Evolutionary conservation across 208 protist species (phyloP), one percentile per base, ranked within the genome.

Genomic region (Kentomonas sorsogonicus): DNA sequence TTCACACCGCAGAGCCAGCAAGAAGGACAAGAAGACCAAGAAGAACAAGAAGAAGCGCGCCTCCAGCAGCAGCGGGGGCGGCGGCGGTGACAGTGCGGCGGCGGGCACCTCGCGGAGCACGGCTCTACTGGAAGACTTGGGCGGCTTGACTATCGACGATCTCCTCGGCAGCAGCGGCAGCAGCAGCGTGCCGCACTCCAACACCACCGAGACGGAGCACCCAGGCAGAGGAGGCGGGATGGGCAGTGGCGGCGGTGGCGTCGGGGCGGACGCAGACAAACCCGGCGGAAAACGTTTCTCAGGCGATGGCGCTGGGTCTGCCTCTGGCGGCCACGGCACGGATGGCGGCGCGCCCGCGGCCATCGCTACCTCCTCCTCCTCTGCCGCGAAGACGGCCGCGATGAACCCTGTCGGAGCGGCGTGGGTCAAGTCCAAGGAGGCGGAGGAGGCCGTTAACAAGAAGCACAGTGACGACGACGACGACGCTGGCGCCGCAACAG

Each of bases 131-230:
- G 10, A 18, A 2, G 16, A 15, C 1, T 31, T 23, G 20, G 34
- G 22, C 10, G 30, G 7, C 31, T 52, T 76, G 36, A 77, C 77
- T 9, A 66, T 83, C 5, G 77, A 83, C 16, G 77, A 83, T 29
- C 60, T 83, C 20, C 77, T 83, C 6, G 72, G 58, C 31, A 73
- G 71, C 60, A 54, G 48, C 48, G 39, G 15, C 27, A 23, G 13
- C 27, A 34, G 18, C 6, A 3, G 45, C 9, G 39, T 10, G n/a
- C 33, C 6, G 5, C 6, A 22, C 4, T n/a, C 15, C n/a, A 7
- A 31, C 44, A 56, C 25, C 43, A 47, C 38, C 39, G 20, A 27
- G 3, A 59, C 16, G 16, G 65, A 48, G 27, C 46, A 20, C 41
- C 59, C 22, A n/a, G n/a, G n/a, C n/a, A n/a, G n/a, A n/a, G n/a